phyloP scores from a whole-genome alignment of 495 filamentous ascomycete genomes.

The Platismatia glauca region DNA sequence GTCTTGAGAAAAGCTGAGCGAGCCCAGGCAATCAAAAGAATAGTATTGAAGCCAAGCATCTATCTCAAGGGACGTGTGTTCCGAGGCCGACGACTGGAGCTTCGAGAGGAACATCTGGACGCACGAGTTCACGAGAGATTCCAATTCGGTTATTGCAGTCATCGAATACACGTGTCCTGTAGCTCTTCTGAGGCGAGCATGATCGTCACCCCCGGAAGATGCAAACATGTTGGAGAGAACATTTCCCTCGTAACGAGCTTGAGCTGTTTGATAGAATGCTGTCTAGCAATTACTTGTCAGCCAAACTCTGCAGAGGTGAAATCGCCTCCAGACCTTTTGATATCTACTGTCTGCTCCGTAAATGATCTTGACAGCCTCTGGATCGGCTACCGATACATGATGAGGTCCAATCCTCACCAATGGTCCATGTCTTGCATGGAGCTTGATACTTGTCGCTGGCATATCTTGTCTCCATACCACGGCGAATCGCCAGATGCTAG shows the following conservation, averaged over 20 bases:
- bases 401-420: constrained; percentile 65
- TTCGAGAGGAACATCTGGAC: constrained; percentile 54
- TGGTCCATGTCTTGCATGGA: constrained; percentile 61
- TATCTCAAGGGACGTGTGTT: constrained; percentile 48
- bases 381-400: constrained; percentile 56
- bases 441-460: neutral
- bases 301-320: neutral
- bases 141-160: constrained; percentile 62
- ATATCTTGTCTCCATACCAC: constrained; percentile 2
- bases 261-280: constrained; percentile 13
- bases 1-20: constrained; percentile 51
- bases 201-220: constrained; percentile 64
- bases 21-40: constrained; percentile 65
- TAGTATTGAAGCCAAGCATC: constrained; percentile 70
- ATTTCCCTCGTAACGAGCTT: constrained; percentile 51
- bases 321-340: constrained; percentile 45
- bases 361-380: constrained; percentile 59
- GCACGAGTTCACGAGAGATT: constrained; percentile 63
- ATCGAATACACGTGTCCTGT: constrained; percentile 69
- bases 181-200: constrained; percentile 58
- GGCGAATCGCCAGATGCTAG: constrained; percentile 1
- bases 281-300: neutral
- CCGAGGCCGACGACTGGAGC: constrained; percentile 46
- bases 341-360: constrained; percentile 77
- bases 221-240: constrained; percentile 66